Evolutionary conservation across 2,329 filamentous ascomycete species (phyloP).

Genomic region (Bipolaris bicolor): DNA sequence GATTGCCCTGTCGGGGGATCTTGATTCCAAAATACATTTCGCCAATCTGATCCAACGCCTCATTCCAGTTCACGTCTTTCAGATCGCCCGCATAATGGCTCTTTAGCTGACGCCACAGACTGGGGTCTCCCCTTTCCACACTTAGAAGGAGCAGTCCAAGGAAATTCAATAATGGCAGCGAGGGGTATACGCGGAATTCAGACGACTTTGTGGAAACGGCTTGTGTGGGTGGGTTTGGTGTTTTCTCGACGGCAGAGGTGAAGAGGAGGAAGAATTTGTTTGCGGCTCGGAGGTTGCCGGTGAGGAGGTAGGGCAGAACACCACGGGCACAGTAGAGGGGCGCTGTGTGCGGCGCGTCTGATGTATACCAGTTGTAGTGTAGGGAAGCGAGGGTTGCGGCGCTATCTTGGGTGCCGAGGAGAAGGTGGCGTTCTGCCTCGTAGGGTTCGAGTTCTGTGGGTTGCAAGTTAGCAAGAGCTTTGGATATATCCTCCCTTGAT

Average conservation of each 20-base stretch:
- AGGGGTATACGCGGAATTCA: constrained; percentile 84
- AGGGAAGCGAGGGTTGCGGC: constrained; percentile 78
- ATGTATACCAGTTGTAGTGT: constrained; percentile 92
- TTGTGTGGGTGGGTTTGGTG: constrained; percentile 73
- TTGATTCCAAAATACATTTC: constrained; percentile 97
- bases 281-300: constrained; percentile 88
- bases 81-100: constrained; percentile 81
- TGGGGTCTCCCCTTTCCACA: constrained; percentile 76
- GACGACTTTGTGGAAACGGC: constrained; percentile 76
- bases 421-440: constrained; percentile 88
- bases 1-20: constrained; percentile 87
- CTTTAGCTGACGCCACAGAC: constrained; percentile 81
- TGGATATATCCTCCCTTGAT: no score
- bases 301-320: constrained; percentile 86
- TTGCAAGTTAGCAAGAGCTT: background rate
- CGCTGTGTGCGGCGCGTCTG: constrained; percentile 86
- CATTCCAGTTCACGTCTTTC: constrained; percentile 80
- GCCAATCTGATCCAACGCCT: constrained; percentile 79
- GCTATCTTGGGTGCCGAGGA: constrained; percentile 88
- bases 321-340: constrained; percentile 84
- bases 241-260: constrained; percentile 68
- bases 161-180: constrained; percentile 94
- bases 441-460: constrained; percentile 81
- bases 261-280: constrained; percentile 82
- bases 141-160: constrained; percentile 82